Conservation (phyloP, 2,329 filamentous ascomycete genomes). For the Ophiocordyceps polyrhachis-furcata region DNA sequence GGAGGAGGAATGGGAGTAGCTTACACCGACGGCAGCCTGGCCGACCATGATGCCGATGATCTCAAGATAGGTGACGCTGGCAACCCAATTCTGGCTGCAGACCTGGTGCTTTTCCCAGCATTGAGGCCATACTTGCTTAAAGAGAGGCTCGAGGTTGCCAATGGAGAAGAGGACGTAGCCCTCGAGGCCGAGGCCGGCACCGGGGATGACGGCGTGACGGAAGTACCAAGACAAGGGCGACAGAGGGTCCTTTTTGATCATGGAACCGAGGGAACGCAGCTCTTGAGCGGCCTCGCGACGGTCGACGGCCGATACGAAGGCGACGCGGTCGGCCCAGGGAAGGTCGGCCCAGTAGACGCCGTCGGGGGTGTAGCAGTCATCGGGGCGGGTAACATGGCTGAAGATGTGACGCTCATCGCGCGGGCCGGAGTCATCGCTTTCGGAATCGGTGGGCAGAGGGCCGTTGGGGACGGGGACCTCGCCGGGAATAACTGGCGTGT, state of each 20-base stretch:
- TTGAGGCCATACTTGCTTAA: conserved; percentile 50
- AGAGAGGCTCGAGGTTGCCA: conserved; percentile 74
- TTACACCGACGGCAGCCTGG: conserved; percentile 70
- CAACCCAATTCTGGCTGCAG: conserved; percentile 66
- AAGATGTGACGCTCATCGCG: conserved; percentile 45
- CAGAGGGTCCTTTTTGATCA: conserved; percentile 76
- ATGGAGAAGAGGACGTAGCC: conserved; percentile 96
- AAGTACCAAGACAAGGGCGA: conserved; percentile 76
- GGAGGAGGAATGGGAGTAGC: conserved; percentile 5
- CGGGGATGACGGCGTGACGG: conserved; percentile 77
- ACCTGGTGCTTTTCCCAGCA: conserved; percentile 56
- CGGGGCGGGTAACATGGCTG: conserved; percentile 63
- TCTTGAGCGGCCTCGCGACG: conserved; percentile 50
- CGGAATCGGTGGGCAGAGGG: conserved; percentile 22
- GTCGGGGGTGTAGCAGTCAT: conserved; percentile 68
- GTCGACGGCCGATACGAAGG: conserved; percentile 62
- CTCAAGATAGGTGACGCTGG: conserved; percentile 77
- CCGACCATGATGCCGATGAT: conserved; percentile 90
- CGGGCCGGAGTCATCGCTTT: conserved; percentile 26
- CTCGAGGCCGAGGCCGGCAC: conserved; percentile 80
- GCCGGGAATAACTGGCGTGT: conserved; percentile 16
- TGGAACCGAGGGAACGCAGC: conserved; percentile 45
- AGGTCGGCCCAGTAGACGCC: conserved; percentile 92
- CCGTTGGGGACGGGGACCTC: conserved; percentile 37
- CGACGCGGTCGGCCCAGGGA: conserved; percentile 45